Evolutionary conservation across 129 eudicot genomes (phyloP), one percentile per base, ranked within the genome.

Genomic region (Scalesia atractyloides): DNA sequence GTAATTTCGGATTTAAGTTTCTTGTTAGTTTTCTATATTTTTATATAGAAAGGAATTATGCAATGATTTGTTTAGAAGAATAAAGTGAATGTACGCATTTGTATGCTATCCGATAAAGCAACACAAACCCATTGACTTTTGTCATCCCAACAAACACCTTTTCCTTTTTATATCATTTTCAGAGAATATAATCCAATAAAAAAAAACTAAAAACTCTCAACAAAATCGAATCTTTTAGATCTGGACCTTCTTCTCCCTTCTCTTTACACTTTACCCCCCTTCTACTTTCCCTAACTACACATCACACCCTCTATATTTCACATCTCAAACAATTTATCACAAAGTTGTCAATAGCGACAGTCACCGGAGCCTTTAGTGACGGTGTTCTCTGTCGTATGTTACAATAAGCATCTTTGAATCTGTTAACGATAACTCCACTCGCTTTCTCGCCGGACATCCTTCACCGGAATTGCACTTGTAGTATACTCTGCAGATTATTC

Each of bases 311-410:
- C 36, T 7, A 58, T 56, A 4, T 72, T 18, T 17, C 9, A 19
- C 61, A 54, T 19, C 61, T 19, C 14, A 54, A 18, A 52, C 58
- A 16, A 52, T 6, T 18, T 14, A 12, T 13, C 54, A 49, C 15
- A 49, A 49, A 49, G 4, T 6, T 12, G 5, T 5, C 7, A 12
- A 15, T n/a, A 49, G n/a, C 15, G 12, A 52, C 44, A 6, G 18
- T 9, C 9, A 19, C 30, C 33, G 0, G 9, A 19, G 2, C 1
- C 0, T 53, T 54, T 54, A 54, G 68, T 91, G 96, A 3, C 80
- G 81, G 80, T 91, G 97, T 49, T 91, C 97, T 58, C 97, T 82
- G 73, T 86, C 92, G 85, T 91, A 91, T 1, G 92, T 91, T 10
- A 91, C 88, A 7, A 88, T 65, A 63, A 91, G 83, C 85, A 88